Base-by-base conservation (phyloP, 2,329 filamentous ascomycete genomes). In the Botrytis elliptica region DNA sequence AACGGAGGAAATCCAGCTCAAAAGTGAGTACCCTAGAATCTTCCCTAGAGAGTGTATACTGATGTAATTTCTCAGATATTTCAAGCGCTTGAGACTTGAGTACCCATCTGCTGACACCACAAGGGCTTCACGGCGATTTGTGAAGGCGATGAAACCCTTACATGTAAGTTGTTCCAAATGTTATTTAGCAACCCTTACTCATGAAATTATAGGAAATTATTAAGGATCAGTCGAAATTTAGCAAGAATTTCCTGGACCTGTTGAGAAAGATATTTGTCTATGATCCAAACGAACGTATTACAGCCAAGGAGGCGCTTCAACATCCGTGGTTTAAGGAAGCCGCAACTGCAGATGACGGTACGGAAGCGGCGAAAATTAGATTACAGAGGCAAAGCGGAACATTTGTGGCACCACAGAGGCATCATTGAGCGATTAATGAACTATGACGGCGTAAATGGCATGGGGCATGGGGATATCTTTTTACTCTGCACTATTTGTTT, bases 71-170 rank as follows among this genome's bases (percentile, higher is more conserved):
- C 36, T 25, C 70, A 92, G 90, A 78, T 92, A 90, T 78, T 92
- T 92, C 81, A 92, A 91, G 80, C 85, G 90, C 36, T 83, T 87
- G 52, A 89, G 86, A 79, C 84, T 92, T 33, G 90, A 92, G 77
- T 92, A 92, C 76, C 90, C 90, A 4, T 87, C 86, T 3, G 77
- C 83, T 2, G 90, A 92, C 20, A 92, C 90, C 0, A 90, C 88
- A 0, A 84, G 90, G 73, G 89, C 90, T 5, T 92, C 90, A 1
- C 85, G 86, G 75, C 85, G 89, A 78, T 92, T 92, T 78, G 90
- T 92, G 20, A 90, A 90, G 81, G 90, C 89, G n/a, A 92, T 92
- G 90, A 92, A 92, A 81, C 85, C 85, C 72, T 83, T 92, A 42
- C 85, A 87, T 75, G 90, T 92, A 83, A 76, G 88, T 83, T 9